These are phyloP conservation scores for Fusarium nanum DNA, from an alignment of 2,329 filamentous ascomycete genomes.

Conservation along the genomic window DNA sequence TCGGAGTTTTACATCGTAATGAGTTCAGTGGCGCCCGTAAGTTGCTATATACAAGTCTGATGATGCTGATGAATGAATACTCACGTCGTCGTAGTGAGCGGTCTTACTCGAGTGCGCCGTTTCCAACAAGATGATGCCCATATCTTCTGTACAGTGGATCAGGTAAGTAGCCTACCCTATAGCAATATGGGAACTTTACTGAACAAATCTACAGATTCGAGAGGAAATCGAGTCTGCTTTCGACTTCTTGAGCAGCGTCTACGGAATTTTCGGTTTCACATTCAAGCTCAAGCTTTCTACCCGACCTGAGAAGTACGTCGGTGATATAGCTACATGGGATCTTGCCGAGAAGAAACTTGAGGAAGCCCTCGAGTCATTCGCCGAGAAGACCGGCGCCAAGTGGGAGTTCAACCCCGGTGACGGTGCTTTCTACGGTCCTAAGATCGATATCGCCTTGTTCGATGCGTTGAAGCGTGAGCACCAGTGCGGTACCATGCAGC, in stretches of 20 bases:
- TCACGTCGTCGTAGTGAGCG: too few species aligned
- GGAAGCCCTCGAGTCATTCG: constrained; percentile 82
- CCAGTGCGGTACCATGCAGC: constrained; percentile 82
- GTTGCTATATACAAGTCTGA: too few species aligned
- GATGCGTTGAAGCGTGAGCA: constrained; percentile 81
- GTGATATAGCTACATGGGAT: constrained; percentile 88
- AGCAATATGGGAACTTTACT: not conserved
- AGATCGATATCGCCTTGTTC: constrained; percentile 96
- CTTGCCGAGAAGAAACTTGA: constrained; percentile 85
- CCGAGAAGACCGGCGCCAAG: constrained; percentile 66
- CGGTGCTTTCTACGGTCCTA: constrained; percentile 97
- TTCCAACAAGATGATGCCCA: constrained; percentile 98
- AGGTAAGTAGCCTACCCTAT: constrained; percentile 42
- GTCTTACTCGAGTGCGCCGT: constrained; percentile 89
- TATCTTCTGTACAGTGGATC: constrained; percentile 78
- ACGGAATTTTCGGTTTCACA: constrained; percentile 70
- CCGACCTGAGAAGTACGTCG: constrained; percentile 87
- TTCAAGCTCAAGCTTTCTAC: constrained; percentile 98
- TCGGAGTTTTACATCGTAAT: constrained; percentile 94
- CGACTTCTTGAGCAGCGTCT: constrained; percentile 83
- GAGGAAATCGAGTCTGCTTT: constrained; percentile 79
- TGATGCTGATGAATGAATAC: too few species aligned
- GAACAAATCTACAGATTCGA: constrained; percentile 48
- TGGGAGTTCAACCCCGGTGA: constrained; percentile 97
- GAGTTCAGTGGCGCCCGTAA: constrained; percentile 96